phyloP scores from a whole-genome alignment of 2,329 filamentous ascomycete species.

The Ophiostoma pallidulum region DNA sequence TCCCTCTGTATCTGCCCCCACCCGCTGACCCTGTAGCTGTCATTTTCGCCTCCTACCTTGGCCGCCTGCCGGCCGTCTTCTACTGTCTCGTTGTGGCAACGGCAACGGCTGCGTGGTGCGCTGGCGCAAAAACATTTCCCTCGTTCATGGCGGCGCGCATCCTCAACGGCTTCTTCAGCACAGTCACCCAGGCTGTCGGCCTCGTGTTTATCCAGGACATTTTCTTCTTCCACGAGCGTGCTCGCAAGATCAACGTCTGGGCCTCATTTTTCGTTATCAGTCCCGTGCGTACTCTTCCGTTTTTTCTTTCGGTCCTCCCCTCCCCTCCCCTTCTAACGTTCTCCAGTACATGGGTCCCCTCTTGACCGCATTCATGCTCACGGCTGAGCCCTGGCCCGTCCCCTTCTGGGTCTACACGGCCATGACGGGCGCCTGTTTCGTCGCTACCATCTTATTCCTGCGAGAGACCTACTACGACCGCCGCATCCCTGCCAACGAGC shows the following conservation, averaged over 20 bases:
- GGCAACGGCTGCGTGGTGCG: conserved; percentile 35
- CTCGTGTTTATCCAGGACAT: conserved; percentile 48
- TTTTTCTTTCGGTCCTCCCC: conserved; percentile 14
- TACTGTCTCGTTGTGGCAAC: conserved; percentile 30
- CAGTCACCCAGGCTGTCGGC: conserved; percentile 34
- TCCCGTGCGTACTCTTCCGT: conserved; percentile 6
- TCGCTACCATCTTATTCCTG: conserved; percentile 32
- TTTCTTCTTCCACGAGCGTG: conserved; percentile 50
- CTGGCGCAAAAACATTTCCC: conserved; percentile 33
- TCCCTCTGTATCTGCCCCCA: too few relatives aligned
- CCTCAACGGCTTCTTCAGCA: conserved; percentile 39
- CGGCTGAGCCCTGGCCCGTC: conserved; percentile 34
- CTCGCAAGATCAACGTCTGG: conserved; percentile 41
- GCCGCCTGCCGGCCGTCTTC: conserved; percentile 35
- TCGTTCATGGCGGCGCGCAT: conserved; percentile 40
- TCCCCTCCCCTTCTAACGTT: conserved; percentile 23
- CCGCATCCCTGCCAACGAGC: conserved; percentile 26
- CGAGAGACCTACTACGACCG: conserved; percentile 44
- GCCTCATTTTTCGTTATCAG: conserved; percentile 22
- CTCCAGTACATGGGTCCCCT: conserved; percentile 38
- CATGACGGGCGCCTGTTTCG: conserved; percentile 28
- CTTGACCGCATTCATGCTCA: conserved; percentile 39
- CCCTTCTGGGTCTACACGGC: conserved; percentile 40
- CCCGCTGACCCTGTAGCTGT: conserved; percentile 28
- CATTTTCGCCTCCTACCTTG: conserved; percentile 32